Evolutionary conservation across 1,139 yeast genomes (phyloP).

Genomic region (Saccharomyces hybrid): DNA sequence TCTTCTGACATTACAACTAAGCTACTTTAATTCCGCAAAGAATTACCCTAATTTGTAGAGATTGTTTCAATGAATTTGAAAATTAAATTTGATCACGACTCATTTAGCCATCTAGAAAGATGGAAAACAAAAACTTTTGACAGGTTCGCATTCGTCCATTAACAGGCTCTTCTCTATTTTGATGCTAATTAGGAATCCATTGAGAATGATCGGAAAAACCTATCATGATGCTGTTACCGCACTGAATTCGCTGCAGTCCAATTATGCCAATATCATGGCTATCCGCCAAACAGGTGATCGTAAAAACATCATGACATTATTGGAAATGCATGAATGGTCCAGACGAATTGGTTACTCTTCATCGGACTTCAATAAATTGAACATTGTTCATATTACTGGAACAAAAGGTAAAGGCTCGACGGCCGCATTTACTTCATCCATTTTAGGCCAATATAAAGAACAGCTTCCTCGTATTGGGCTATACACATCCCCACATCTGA

Average conservation of each 20-base stretch:
- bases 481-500: slow-evolving; percentile 92
- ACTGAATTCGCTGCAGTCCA: slow-evolving; percentile 82
- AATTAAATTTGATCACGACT: not conserved
- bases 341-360: slow-evolving; percentile 76
- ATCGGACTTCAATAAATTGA: slow-evolving; percentile 60
- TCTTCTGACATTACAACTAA: too few species aligned
- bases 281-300: slow-evolving; percentile 63
- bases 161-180: not conserved
- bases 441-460: slow-evolving; percentile 53
- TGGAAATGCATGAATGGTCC: slow-evolving; percentile 86
- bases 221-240: slow-evolving; percentile 73
- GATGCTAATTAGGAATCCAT: slow-evolving; percentile 16
- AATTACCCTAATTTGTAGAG: not conserved
- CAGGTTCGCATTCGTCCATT: not conserved
- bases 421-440: slow-evolving; percentile 87
- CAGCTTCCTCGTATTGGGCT: slow-evolving; percentile 58
- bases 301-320: slow-evolving; percentile 63
- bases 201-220: slow-evolving; percentile 17
- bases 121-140: not conserved
- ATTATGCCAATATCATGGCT: slow-evolving; percentile 84
- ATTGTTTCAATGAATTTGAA: not conserved
- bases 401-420: slow-evolving; percentile 99
- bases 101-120: not conserved
- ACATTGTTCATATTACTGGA: slow-evolving; percentile 88
- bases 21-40: too few species aligned